A percentile compares a stretch with the other conserved stretches of the same genome.
Conservation (phyloP, 106 monocot genomes). For the Acorus calamus region DNA sequence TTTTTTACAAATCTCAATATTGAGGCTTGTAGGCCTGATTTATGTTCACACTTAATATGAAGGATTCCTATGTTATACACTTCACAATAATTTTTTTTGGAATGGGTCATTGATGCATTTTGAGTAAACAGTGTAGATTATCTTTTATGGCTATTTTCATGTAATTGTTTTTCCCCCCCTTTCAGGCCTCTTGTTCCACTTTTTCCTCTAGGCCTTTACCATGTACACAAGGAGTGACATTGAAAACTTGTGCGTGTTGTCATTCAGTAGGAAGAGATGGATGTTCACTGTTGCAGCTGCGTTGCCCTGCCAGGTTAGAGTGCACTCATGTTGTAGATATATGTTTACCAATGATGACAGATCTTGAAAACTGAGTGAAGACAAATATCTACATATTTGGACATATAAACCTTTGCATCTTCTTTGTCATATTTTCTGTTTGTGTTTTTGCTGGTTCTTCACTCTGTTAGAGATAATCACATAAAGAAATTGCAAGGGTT, state of each 20-base stretch:
- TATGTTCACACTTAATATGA: too few relatives aligned
- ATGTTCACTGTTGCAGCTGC: conserved; percentile 10
- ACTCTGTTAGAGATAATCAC: too few relatives aligned
- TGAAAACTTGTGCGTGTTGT: conserved; percentile 8
- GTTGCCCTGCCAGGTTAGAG: conserved; percentile 12
- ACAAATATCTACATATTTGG: background rate
- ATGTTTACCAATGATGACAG: background rate
- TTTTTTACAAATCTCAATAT: too few relatives aligned
- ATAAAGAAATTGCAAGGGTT: too few relatives aligned
- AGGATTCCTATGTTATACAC: too few relatives aligned
- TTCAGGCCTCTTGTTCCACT: conserved; percentile 13
- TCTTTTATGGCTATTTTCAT: background rate
- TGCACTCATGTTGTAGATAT: background rate
- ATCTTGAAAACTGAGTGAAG: background rate
- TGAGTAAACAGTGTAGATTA: too few relatives aligned
- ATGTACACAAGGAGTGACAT: background rate
- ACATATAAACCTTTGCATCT: too few relatives aligned
- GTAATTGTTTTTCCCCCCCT: background rate
- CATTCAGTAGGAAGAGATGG: conserved; percentile 10
- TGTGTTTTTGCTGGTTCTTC: too few relatives aligned
- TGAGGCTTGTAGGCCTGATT: too few relatives aligned
- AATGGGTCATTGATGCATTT: too few relatives aligned
- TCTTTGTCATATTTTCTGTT: too few relatives aligned
- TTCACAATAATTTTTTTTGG: too few relatives aligned
- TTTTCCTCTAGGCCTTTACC: conserved; percentile 8